Evolutionary conservation across 1,284 basidiomycete genomes (phyloP).

Genomic region (Schizophyllum commune): DNA sequence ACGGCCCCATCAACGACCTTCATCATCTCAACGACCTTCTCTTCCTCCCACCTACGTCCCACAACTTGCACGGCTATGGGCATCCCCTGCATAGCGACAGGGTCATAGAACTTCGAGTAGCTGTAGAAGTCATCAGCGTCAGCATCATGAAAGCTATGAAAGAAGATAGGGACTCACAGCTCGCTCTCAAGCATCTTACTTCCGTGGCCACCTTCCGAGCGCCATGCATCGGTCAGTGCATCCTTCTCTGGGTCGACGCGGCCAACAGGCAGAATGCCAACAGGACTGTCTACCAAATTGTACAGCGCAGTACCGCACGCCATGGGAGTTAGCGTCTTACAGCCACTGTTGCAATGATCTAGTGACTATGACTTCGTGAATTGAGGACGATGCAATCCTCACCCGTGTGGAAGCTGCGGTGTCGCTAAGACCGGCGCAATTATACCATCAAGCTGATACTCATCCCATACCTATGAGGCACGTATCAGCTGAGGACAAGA

Average conservation of each 20-base stretch:
- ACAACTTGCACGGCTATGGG: slow-evolving; percentile 82
- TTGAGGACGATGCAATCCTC: slow-evolving; percentile 18
- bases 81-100: slow-evolving; percentile 66
- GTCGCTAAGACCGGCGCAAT: slow-evolving; percentile 69
- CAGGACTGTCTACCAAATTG: slow-evolving; percentile 76
- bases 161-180: slow-evolving; percentile 35
- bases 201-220: slow-evolving; percentile 31
- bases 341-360: slow-evolving; percentile 30
- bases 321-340: slow-evolving; percentile 45
- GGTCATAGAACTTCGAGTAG: slow-evolving; percentile 50
- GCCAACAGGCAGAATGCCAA: slow-evolving; percentile 75
- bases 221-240: slow-evolving; percentile 52
- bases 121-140: neutral
- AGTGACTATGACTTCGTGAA: slow-evolving; percentile 1
- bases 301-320: slow-evolving; percentile 47
- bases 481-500: neutral
- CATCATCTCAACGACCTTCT: slow-evolving; percentile 82
- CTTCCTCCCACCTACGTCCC: slow-evolving; percentile 76
- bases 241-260: slow-evolving; percentile 65
- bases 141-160: neutral
- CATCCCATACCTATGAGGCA: slow-evolving; percentile 57
- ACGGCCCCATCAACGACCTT: slow-evolving; percentile 66
- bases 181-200: slow-evolving; percentile 48
- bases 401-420: slow-evolving; percentile 70
- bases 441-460: slow-evolving; percentile 63